These are phyloP conservation scores for Xanthoparmelia taractica DNA, from an alignment of 495 filamentous ascomycete species.

Conservation along the genomic window DNA sequence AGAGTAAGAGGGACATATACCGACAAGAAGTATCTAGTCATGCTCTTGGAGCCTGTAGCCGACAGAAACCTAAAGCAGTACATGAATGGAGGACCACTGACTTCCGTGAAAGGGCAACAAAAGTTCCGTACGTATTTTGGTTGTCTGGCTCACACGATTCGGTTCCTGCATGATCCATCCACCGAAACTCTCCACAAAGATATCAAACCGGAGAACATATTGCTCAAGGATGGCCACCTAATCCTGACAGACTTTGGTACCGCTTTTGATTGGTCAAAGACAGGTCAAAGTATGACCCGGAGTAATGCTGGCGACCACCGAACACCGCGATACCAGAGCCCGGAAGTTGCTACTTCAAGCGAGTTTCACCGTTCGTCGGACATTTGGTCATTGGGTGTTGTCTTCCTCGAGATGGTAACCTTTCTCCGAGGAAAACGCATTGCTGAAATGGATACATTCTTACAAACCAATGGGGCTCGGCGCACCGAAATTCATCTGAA, in stretches of 20 bases:
- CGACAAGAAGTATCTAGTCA: slow-evolving; percentile 19
- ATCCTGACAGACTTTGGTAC: slow-evolving; percentile 22
- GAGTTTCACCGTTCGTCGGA: slow-evolving; percentile 17
- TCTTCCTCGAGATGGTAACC: slow-evolving; percentile 22
- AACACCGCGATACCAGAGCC: slow-evolving; percentile 17
- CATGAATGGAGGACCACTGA: no score
- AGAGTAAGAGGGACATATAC: slow-evolving; percentile 23
- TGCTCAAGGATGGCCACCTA: slow-evolving; percentile 17
- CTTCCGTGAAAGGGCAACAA: no score
- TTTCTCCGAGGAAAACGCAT: no score
- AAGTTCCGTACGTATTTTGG: no score
- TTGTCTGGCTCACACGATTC: no score
- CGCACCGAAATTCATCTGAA: no score
- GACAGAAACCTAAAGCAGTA: no score
- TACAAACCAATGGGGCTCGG: no score
- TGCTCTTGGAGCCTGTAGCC: slow-evolving; percentile 20
- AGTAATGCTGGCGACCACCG: slow-evolving; percentile 14
- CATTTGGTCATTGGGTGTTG: slow-evolving; percentile 24
- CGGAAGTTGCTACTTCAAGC: slow-evolving; percentile 19
- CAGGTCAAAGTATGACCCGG: slow-evolving; percentile 12
- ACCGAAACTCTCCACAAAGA: slow-evolving; percentile 24
- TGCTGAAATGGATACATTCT: no score
- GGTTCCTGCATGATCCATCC: no score
- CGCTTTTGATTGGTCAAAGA: slow-evolving; percentile 18
- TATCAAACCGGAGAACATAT: slow-evolving; percentile 6